Percentiles rank a stretch among this genome's conserved stretches.
phyloP scores from a whole-genome alignment of 2,329 filamentous ascomycete genomes.

The Verticillium nonalfalfae region DNA sequence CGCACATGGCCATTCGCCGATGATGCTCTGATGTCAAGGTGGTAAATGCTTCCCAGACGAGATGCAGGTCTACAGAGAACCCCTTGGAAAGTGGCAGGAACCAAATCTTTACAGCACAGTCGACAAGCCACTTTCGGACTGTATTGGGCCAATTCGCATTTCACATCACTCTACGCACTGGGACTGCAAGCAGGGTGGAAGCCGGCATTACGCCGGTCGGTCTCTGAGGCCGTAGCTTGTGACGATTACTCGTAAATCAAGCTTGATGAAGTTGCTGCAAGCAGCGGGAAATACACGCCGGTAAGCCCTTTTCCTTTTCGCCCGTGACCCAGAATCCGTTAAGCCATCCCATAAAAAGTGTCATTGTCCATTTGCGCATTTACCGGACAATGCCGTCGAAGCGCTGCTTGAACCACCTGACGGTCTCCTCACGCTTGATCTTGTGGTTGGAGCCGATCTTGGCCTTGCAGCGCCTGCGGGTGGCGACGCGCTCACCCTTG shows the following conservation, averaged over 20 bases:
- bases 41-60: no score
- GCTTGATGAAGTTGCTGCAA: constrained; percentile 35
- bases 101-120: no score
- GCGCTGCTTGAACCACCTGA: constrained; percentile 89
- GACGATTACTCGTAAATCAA: constrained; percentile 45
- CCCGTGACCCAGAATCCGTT: constrained; percentile 19
- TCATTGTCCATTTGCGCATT: constrained; percentile 33
- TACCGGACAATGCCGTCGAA: constrained; percentile 99
- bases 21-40: no score
- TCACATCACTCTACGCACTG: constrained; percentile 23
- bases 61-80: no score
- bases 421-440: constrained; percentile 90
- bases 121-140: no score
- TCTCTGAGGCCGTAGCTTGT: constrained; percentile 66
- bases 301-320: constrained; percentile 27
- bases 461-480: constrained; percentile 85
- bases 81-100: no score
- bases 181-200: constrained; percentile 31
- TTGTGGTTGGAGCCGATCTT: constrained; percentile 82
- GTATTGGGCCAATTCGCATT: not conserved
- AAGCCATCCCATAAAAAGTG: constrained; percentile 14
- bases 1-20: no score
- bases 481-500: constrained; percentile 94
- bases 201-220: constrained; percentile 66
- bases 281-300: constrained; percentile 33